A percentile compares a stretch with the other conserved stretches of the same genome.
phyloP scores from a whole-genome alignment of 129 eudicot genomes.

The Centella asiatica region DNA sequence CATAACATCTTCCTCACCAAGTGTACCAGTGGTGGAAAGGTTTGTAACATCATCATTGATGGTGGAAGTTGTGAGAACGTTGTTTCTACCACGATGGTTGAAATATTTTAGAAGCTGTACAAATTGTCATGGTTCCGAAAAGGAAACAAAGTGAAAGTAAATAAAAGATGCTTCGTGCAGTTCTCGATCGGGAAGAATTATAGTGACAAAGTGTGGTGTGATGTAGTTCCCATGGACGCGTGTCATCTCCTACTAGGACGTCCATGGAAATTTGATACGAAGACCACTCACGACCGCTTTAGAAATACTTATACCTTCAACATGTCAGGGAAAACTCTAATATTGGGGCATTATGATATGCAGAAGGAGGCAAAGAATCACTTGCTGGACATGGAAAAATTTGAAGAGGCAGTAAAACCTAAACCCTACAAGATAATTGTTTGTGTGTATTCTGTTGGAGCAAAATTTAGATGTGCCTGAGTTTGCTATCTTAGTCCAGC shows the following conservation, averaged over 20 bases:
- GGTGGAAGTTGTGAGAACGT: constrained; percentile 15
- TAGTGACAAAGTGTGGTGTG: background rate
- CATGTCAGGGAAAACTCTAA: no score
- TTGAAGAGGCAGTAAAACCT: no score
- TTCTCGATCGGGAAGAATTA: background rate
- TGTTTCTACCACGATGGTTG: constrained; percentile 6
- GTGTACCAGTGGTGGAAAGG: constrained; percentile 14
- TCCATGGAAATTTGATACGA: constrained; percentile 1
- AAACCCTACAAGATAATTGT: no score
- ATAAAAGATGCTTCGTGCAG: background rate
- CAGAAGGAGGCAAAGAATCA: no score
- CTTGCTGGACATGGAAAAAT: no score
- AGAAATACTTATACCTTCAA: background rate
- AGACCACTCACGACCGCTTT: background rate
- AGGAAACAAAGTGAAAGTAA: background rate
- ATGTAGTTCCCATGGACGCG: background rate
- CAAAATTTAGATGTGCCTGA: no score
- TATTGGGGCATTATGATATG: no score
- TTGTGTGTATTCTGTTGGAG: no score
- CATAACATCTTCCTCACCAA: constrained; percentile 14
- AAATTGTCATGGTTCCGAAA: constrained; percentile 8
- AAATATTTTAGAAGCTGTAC: constrained; percentile 4
- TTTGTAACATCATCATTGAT: constrained; percentile 15
- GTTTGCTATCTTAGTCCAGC: no score
- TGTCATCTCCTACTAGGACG: background rate